These are phyloP conservation scores for Eucalyptus erythrocorys DNA, from an alignment of 345 rosid species.

Conservation along the genomic window DNA sequence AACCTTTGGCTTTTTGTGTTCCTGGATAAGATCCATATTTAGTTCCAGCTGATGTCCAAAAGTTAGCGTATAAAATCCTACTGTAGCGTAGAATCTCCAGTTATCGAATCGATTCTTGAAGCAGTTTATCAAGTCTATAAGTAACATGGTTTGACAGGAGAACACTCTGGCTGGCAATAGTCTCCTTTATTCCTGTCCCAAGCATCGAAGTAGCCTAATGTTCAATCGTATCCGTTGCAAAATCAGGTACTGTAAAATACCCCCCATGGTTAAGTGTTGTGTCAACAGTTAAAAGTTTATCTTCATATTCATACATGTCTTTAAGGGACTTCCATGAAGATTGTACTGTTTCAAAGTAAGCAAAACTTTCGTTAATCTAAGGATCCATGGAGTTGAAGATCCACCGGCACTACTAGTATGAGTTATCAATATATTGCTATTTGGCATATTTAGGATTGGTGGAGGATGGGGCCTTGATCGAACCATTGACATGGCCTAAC, in stretches of 20 bases:
- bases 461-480: too few relatives aligned
- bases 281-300: not conserved
- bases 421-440: too few relatives aligned
- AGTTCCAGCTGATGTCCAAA: not conserved
- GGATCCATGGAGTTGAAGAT: too few relatives aligned
- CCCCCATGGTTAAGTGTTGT: not conserved
- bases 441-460: too few relatives aligned
- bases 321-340: too few relatives aligned
- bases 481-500: too few relatives aligned
- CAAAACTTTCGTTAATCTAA: too few relatives aligned
- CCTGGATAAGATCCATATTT: not conserved
- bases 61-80: not conserved
- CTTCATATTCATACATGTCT: too few relatives aligned
- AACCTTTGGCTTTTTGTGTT: not conserved
- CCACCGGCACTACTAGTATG: too few relatives aligned
- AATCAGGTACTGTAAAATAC: not conserved
- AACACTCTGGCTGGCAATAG: not conserved
- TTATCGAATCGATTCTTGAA: not conserved
- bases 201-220: not conserved
- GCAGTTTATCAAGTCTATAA: not conserved
- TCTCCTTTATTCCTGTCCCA: not conserved
- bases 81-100: not conserved
- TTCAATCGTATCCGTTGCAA: not conserved
- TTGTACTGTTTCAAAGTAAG: too few relatives aligned
- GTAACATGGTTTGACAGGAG: not conserved